Conservation (phyloP, 805 yeast genomes). For the Priceomyces haplophilus region DNA sequence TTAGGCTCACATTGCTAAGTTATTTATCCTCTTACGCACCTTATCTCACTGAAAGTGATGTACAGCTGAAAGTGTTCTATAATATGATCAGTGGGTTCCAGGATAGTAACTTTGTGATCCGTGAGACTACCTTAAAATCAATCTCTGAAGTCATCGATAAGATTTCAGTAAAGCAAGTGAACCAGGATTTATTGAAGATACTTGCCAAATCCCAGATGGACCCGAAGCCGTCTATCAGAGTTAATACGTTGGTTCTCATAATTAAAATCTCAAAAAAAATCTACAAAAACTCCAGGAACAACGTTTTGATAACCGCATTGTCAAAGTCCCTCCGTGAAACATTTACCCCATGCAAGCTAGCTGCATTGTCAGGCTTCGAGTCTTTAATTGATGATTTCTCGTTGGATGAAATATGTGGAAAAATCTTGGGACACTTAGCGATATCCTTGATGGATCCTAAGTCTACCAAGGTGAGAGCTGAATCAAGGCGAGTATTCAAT, state of each 20-base stretch:
- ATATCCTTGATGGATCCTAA: conserved; percentile 73
- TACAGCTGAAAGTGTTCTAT: conserved; percentile 67
- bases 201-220: conserved; percentile 83
- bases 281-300: conserved; percentile 54
- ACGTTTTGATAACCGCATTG: conserved; percentile 83
- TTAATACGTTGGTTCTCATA: conserved; percentile 69
- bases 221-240: conserved; percentile 69
- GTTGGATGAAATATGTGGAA: conserved; percentile 73
- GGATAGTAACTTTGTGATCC: conserved; percentile 76
- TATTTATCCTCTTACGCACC: conserved; percentile 55
- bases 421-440: conserved; percentile 79
- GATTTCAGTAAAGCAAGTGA: conserved; percentile 74
- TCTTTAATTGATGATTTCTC: conserved; percentile 62
- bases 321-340: conserved; percentile 80
- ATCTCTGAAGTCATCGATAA: conserved; percentile 58
- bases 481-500: conserved; percentile 69
- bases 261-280: conserved; percentile 62
- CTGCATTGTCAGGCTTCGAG: conserved; percentile 73
- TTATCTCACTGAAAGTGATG: conserved; percentile 53
- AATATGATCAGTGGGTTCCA: conserved; percentile 75
- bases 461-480: conserved; percentile 63
- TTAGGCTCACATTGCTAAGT: conserved; percentile 68
- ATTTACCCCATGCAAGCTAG: conserved; percentile 67
- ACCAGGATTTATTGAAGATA: conserved; percentile 76
- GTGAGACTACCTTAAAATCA: conserved; percentile 76